phyloP scores from a whole-genome alignment of 345 rosid species.

The Eucalyptus polyanthemos region DNA sequence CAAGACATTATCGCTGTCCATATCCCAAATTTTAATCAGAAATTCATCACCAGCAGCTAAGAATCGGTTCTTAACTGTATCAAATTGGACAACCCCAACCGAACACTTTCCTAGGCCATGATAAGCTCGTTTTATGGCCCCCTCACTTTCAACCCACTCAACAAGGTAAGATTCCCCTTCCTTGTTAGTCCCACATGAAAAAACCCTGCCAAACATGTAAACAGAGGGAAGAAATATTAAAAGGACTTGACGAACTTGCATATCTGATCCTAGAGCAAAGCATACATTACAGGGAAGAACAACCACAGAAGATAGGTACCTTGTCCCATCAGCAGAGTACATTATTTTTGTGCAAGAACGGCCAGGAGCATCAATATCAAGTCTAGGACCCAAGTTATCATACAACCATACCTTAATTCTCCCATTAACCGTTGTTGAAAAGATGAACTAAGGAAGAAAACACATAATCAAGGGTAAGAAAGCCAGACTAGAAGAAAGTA shows the following conservation, averaged over 20 bases:
- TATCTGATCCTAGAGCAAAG: background rate
- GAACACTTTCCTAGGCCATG: constrained; percentile 66
- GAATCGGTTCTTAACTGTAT: constrained; percentile 64
- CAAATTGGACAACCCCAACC: constrained; percentile 68
- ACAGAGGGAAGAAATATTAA: background rate
- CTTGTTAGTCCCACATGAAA: constrained; percentile 77
- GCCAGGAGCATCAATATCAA: constrained; percentile 78
- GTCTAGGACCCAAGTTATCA: constrained; percentile 62
- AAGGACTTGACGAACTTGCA: background rate
- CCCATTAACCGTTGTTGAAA: constrained; percentile 73
- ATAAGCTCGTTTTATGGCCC: constrained; percentile 52
- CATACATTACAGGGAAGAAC: background rate
- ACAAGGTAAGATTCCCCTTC: constrained; percentile 75
- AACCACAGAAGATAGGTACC: constrained; percentile 23
- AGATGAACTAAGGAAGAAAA: constrained; percentile 39
- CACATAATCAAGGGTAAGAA: background rate
- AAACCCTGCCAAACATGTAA: constrained; percentile 22
- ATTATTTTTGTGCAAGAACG: constrained; percentile 55
- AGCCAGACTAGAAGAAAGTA: background rate
- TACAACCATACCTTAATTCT: constrained; percentile 84
- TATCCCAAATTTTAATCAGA: constrained; percentile 72
- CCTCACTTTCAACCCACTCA: constrained; percentile 92
- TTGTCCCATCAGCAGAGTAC: constrained; percentile 73
- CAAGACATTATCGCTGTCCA: constrained; percentile 47
- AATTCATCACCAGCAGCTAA: constrained; percentile 88